Evolutionary conservation across 1,284 basidiomycete species (phyloP).

Genomic region (Cronartium quercuum): DNA sequence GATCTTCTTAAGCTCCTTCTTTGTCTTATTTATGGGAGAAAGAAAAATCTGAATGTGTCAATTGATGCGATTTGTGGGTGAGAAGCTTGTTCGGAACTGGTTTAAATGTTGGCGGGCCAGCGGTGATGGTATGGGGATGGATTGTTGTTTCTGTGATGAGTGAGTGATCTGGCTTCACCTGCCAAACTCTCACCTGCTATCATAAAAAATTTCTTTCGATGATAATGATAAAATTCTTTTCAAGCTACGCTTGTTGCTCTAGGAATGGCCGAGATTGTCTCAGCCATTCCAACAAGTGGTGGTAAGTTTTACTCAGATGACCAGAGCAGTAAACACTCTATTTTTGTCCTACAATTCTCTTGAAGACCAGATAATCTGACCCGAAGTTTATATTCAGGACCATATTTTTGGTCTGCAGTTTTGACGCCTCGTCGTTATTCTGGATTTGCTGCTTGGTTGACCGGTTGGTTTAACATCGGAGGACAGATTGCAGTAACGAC

Average conservation of each 20-base stretch:
- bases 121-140: slow-evolving; percentile 54
- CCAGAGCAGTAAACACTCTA: background rate
- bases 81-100: background rate
- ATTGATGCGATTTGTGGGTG: no score
- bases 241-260: slow-evolving; percentile 42
- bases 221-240: background rate
- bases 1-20: background rate
- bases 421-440: slow-evolving; percentile 38
- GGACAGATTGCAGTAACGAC: slow-evolving; percentile 65
- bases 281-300: slow-evolving; percentile 64
- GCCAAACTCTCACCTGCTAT: background rate
- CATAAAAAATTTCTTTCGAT: background rate
- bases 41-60: slow-evolving; percentile 53
- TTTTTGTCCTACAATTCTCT: background rate
- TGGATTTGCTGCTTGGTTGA: slow-evolving; percentile 41
- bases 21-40: slow-evolving; percentile 52
- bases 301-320: slow-evolving; percentile 60
- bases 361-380: slow-evolving; percentile 1
- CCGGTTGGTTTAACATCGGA: slow-evolving; percentile 61
- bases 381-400: slow-evolving; percentile 11
- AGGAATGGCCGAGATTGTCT: slow-evolving; percentile 46
- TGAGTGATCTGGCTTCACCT: background rate
- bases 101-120: slow-evolving; percentile 13
- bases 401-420: slow-evolving; percentile 37
- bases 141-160: slow-evolving; percentile 54